Evolutionary conservation across 768 basidiomycete species (phyloP), one percentile per base, ranked within the genome.

Genomic region (Mycena pura): DNA sequence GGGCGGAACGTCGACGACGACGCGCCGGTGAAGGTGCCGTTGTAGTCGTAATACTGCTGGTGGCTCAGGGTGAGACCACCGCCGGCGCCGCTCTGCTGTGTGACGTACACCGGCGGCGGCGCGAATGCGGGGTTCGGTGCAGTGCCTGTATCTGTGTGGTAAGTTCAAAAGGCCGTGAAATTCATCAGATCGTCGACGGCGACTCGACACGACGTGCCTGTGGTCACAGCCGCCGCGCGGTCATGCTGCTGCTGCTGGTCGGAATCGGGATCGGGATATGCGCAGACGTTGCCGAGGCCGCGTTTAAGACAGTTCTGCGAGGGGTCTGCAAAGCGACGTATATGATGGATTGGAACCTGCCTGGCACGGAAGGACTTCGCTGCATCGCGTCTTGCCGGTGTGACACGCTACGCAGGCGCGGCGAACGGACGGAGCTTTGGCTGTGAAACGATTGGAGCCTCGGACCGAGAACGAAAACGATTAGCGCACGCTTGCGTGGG

Each of bases 331-430:
- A 6, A 46, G 50, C n/a, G 45, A 15, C 36, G 28, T 14, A 44
- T 25, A 32, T n/a, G n/a, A 57, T 40, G 25, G 55, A 41, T 40
- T 40, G 19, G 51, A 13, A 63, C 70, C 31, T 64, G 89, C 90
- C 85, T 92, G 91, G 75, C 91, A 93, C 8, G 91, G 91, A 19
- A 93, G 81, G 31, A 86, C 86, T 75, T 93, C 91, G 67, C 89
- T 91, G 68, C 91, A 93, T 67, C 91, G 80, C 13, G 91, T 93
- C 77, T 93, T 93, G 50, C 91, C 91, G 49, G 89, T 79, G 74
- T 93, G 91, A 75, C 91, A 93, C 14, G 91, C 88, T 36, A 86
- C 83, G 65, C 91, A 93, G 1, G 91, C 91, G 63, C 91, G 82
- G 64, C 91, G 85, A 54, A 92, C 91, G 41, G 90, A 92, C 29